phyloP scores from a whole-genome alignment of 2,329 filamentous ascomycete genomes.

The Pseudogymnoascus sp. region DNA sequence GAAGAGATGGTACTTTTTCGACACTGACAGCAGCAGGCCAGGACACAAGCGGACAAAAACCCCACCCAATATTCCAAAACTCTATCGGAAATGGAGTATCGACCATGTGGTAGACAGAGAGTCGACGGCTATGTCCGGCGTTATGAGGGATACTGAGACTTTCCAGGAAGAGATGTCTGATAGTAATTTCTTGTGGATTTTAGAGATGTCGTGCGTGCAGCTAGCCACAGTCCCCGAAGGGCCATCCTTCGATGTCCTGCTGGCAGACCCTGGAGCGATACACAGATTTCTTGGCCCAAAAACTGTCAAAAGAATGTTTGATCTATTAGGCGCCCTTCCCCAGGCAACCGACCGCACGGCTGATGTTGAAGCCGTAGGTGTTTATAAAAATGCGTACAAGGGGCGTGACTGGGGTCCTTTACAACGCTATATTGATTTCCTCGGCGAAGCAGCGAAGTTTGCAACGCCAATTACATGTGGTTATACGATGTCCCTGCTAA shows the following conservation, averaged over 20 bases:
- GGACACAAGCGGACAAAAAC: slow-evolving; percentile 14
- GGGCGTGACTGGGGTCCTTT: slow-evolving; percentile 22
- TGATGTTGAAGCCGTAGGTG: neutral
- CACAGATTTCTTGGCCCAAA: neutral
- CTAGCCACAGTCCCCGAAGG: neutral
- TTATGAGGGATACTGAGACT: neutral
- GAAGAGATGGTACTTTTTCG: slow-evolving; percentile 52
- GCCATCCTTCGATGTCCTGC: neutral
- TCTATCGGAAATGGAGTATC: slow-evolving; percentile 17
- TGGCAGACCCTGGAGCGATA: neutral
- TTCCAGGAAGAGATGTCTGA: neutral
- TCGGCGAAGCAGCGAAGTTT: slow-evolving; percentile 21
- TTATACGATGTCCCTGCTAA: slow-evolving; percentile 38
- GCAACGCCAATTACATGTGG: slow-evolving; percentile 17
- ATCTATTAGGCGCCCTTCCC: slow-evolving; percentile 9
- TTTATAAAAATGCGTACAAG: neutral
- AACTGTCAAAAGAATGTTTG: slow-evolving; percentile 14
- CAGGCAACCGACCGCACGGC: neutral
- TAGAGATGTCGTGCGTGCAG: neutral
- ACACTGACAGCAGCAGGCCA: slow-evolving; percentile 14
- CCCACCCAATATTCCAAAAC: slow-evolving; percentile 12
- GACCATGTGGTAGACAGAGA: neutral
- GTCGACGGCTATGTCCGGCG: neutral
- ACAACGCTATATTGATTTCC: slow-evolving; percentile 18
- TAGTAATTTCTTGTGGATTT: neutral